Conservation (phyloP, 192 early-diverging fungal species). For the Helicostylum pulchrum region DNA sequence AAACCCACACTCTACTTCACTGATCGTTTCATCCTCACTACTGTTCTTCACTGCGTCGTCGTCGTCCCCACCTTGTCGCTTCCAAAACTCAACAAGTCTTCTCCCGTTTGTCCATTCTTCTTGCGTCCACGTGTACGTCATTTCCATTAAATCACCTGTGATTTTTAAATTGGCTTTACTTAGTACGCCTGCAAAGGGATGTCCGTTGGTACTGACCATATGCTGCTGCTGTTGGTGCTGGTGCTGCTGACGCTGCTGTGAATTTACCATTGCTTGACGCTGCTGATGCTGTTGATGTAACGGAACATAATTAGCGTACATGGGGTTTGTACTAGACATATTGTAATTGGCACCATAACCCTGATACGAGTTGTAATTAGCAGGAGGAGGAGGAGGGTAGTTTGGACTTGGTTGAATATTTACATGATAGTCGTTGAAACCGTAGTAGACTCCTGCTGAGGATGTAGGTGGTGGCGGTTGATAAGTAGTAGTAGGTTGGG, state of each 20-base stretch:
- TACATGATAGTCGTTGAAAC: neutral
- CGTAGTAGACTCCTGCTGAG: neutral
- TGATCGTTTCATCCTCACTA: constrained; percentile 32
- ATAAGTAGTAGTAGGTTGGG: neutral
- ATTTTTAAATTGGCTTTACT: constrained; percentile 74
- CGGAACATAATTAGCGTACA: neutral
- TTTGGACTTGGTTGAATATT: constrained; percentile 6
- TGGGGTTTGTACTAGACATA: too few relatives aligned
- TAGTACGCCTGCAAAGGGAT: constrained; percentile 60
- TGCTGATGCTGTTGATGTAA: neutral
- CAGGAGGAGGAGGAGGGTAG: neutral
- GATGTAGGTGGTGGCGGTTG: neutral
- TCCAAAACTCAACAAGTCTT: constrained; percentile 73
- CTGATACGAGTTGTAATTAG: too few relatives aligned
- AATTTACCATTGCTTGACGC: neutral
- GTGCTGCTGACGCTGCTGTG: neutral
- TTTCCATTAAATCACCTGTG: constrained; percentile 63
- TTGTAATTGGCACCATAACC: too few relatives aligned
- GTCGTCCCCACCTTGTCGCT: constrained; percentile 58
- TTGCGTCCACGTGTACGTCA: constrained; percentile 64
- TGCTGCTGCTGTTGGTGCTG: neutral
- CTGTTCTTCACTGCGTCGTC: constrained; percentile 64
- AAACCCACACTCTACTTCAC: constrained; percentile 24
- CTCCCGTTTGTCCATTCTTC: constrained; percentile 64
- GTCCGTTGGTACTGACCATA: constrained; percentile 19